Conservation (phyloP, 163 green algal species). For the Volvox carteri region DNA sequence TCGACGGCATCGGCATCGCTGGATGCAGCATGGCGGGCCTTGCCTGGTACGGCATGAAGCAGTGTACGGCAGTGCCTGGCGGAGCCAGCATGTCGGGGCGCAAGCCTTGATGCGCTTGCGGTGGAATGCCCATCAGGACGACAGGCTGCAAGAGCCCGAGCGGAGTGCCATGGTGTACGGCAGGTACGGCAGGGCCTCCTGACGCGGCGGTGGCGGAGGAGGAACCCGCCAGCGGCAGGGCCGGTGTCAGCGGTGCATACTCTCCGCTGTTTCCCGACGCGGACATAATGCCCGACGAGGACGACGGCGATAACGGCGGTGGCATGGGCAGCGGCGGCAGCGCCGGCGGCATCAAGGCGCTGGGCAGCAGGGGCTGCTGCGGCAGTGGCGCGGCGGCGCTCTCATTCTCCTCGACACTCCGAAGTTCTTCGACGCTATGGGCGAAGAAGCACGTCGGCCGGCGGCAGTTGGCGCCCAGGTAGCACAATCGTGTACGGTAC, state of each 20-base stretch:
- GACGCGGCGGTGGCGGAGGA: background rate
- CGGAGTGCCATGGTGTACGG: background rate
- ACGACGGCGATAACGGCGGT: background rate
- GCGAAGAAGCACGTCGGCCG: slow-evolving; percentile 89
- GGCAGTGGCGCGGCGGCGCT: background rate
- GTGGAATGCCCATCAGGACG: slow-evolving; percentile 10
- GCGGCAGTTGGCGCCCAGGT: slow-evolving; percentile 77
- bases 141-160: slow-evolving; percentile 29
- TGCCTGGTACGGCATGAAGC: background rate
- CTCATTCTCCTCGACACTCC: slow-evolving; percentile 50
- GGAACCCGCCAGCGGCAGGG: background rate
- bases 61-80: background rate
- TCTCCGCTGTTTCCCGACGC: background rate
- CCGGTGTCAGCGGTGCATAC: background rate
- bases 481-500: slow-evolving; percentile 89
- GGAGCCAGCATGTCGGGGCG: background rate
- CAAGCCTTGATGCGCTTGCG: slow-evolving; percentile 4
- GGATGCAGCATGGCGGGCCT: background rate
- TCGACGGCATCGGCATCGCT: background rate
- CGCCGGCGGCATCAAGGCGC: background rate
- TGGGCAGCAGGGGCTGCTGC: background rate
- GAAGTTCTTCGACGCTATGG: slow-evolving; percentile 78
- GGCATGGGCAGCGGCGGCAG: slow-evolving; percentile 23
- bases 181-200: too few relatives aligned
- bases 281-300: background rate